Base-by-base conservation (phyloP, 371 early-diverging fungal genomes). In the Lichtheimia hyalospora region DNA sequence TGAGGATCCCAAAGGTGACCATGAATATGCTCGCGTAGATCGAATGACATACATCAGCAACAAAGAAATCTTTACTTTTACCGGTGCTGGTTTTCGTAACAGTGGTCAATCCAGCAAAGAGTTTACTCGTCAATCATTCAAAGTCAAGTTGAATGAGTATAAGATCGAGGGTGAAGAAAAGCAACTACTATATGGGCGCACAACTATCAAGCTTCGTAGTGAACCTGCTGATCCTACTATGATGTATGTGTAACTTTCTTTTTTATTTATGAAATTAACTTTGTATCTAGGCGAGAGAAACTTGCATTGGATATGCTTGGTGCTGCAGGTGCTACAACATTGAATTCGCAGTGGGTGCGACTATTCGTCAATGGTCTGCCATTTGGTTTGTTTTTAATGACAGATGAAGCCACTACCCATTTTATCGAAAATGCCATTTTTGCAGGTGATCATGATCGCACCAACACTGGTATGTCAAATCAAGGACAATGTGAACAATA, bases 71-170 rank as follows among this genome's bases (percentile, higher is more conserved):
- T 75, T 68, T 54, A 68, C 64, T 7, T 78, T 81, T 54, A 49
- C 50, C 49, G 69, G 67, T 57, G 79, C 72, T 49, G 70, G 81
- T 43, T 54, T 84, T 49, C 66, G 68, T 51, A 82, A 77, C 46
- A 77, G 80, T 23, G 84, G 84, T 43, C 77, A 84, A 65, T 81
- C 81, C 2, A 81, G 79, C 58, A 84, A 82, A 56, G 81, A 82
- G 13, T 84, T 75, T 53, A 60, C 78, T 23, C 77, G 81, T 60
- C 84, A 82, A 61, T 81, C 84, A 6, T 84, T 72, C 70, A 72
- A 77, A 60, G 60, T 84, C 64, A 69, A 73, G 34, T 69, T 84
- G 28, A 75, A 77, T 49, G 73, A 77, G 15, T 79, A 71, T 27
- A 66, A 68, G 16, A 20, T 39, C 56, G 75, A 74, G 20, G 69